phyloP scores from a whole-genome alignment of 345 rosid species.

The Eucalyptus marginata region DNA sequence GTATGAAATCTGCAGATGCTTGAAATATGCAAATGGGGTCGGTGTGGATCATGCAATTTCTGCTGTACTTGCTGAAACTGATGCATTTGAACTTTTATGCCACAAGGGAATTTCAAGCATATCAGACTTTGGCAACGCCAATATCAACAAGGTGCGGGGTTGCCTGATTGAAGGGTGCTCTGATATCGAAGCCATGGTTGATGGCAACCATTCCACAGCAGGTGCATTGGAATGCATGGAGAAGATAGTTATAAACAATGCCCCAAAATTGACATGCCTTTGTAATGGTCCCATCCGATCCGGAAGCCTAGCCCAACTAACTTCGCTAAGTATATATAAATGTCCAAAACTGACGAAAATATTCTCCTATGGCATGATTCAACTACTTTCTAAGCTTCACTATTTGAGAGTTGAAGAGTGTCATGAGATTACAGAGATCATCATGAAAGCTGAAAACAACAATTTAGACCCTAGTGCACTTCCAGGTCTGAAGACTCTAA shows the following conservation, averaged over 20 bases:
- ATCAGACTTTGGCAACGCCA: background rate
- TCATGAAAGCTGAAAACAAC: background rate
- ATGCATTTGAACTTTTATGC: slow-evolving; percentile 10
- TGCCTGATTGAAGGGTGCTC: slow-evolving; percentile 4
- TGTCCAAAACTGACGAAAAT: slow-evolving; percentile 2
- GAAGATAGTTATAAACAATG: background rate
- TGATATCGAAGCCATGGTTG: background rate
- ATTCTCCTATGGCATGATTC: background rate
- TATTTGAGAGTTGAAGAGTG: slow-evolving; percentile 9
- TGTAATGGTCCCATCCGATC: slow-evolving; percentile 5
- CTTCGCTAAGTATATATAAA: background rate
- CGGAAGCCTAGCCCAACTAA: slow-evolving; percentile 7
- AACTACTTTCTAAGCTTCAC: slow-evolving; percentile 2
- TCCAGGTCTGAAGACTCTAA: slow-evolving; percentile 1
- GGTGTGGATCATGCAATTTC: background rate
- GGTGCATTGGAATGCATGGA: background rate
- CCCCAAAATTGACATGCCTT: background rate
- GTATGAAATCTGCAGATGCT: slow-evolving; percentile 1
- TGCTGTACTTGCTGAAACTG: slow-evolving; percentile 9
- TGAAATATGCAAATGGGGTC: slow-evolving; percentile 1
- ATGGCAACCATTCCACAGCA: background rate
- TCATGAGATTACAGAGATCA: slow-evolving; percentile 3
- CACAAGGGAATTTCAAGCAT: slow-evolving; percentile 4
- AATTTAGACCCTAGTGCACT: background rate
- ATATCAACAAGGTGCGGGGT: background rate